A percentile compares a stretch with the other conserved stretches of the same genome.
phyloP scores from a whole-genome alignment of 2,329 filamentous ascomycete species.

The Fusarium xylarioides region DNA sequence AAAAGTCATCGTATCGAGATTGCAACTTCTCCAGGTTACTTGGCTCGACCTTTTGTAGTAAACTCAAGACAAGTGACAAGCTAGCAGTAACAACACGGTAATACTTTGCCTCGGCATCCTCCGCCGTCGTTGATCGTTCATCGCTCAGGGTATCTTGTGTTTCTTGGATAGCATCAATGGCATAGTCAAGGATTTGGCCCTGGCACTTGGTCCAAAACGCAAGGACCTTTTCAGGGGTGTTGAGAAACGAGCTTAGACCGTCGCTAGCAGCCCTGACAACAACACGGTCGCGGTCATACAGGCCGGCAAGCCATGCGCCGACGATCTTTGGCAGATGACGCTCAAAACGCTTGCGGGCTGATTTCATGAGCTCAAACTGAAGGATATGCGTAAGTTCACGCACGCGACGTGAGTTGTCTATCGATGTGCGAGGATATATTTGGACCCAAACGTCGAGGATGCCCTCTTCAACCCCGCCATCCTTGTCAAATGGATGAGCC shows the following conservation, averaged over 20 bases:
- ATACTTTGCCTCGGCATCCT: slow-evolving; percentile 89
- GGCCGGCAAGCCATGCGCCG: slow-evolving; percentile 89
- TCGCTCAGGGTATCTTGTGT: slow-evolving; percentile 86
- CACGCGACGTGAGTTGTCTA: slow-evolving; percentile 87
- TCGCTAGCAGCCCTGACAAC: slow-evolving; percentile 81
- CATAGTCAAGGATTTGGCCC: slow-evolving; percentile 81
- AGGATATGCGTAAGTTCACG: slow-evolving; percentile 85
- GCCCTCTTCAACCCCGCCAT: slow-evolving; percentile 77
- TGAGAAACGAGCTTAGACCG: slow-evolving; percentile 78
- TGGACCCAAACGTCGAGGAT: slow-evolving; percentile 90
- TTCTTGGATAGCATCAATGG: slow-evolving; percentile 81
- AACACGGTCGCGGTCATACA: slow-evolving; percentile 83
- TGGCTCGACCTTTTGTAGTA: slow-evolving; percentile 59
- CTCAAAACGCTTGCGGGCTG: slow-evolving; percentile 82
- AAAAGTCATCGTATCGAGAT: slow-evolving; percentile 70
- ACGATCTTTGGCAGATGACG: slow-evolving; percentile 80
- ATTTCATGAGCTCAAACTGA: slow-evolving; percentile 70
- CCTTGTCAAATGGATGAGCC: slow-evolving; percentile 60
- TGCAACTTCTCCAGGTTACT: slow-evolving; percentile 68
- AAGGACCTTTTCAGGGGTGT: slow-evolving; percentile 79
- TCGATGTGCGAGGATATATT: slow-evolving; percentile 87
- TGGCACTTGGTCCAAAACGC: slow-evolving; percentile 86
- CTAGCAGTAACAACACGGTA: slow-evolving; percentile 72
- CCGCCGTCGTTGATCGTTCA: slow-evolving; percentile 81
- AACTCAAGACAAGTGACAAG: slow-evolving; percentile 62